Base-by-base conservation (phyloP, 805 yeast genomes). In the Kurtzmaniella fragi region DNA sequence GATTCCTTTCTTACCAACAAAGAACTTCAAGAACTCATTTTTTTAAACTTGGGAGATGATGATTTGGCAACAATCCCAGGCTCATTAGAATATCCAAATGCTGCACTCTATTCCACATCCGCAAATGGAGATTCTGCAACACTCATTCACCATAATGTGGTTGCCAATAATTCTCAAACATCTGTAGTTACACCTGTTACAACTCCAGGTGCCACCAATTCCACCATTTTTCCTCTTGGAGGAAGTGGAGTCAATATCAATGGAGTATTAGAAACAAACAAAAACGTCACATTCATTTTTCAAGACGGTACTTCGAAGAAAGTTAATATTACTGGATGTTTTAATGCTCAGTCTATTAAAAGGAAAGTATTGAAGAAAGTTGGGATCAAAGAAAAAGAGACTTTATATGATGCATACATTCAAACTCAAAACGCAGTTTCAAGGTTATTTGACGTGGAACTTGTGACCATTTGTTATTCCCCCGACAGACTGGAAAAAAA, bases 381-480 rank as follows among this genome's bases (percentile, higher is more conserved):
- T 36, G 80, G 78, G 4, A 57, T 76, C 26, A 63, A 61, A 16
- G 60, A 53, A 28, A 60, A 69, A 14, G 66, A 64, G 25, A 53
- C 56, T 13, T 13, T 17, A 4, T 86, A 80, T 65, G 84, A 80
- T 42, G 73, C 84, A 0, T 84, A 82, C 52, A 70, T 82, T 16
- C 70, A 65, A 45, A 72, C 76, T 2, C 55, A 54, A 9, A 67
- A 68, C 34, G 54, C 60, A 39, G 49, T 66, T 5, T 75, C 71
- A 44, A 47, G 77, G 20, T 64, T 88, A 39, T 82, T 75, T 51
- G 95, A 85, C 51, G 85, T 82, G 10, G 95, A 87, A 53, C 70
- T 88, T 25, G 88, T 87, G 3, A 80, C 95, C 0, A 78, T 86
- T 7, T 85, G 95, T 52, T 90, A 84, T 53, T 82, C 93, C 0